Conservation (phyloP, 1,139 yeast genomes). For the Candida glucosophila region DNA sequence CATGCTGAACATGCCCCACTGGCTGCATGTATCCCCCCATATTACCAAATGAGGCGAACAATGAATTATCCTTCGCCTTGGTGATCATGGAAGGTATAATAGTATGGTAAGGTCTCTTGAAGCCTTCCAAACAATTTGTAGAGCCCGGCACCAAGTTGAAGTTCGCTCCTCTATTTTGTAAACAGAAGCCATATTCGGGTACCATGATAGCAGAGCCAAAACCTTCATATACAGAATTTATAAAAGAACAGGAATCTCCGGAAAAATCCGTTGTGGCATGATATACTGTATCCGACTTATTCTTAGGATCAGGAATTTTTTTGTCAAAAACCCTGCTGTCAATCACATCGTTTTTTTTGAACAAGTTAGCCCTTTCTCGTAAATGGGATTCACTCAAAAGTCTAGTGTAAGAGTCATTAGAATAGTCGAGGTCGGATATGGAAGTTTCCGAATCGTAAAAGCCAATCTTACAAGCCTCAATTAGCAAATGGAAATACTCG, state of each 20-base stretch:
- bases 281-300: conserved; percentile 71
- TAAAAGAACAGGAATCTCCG: conserved; percentile 79
- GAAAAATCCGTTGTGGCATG: conserved; percentile 59
- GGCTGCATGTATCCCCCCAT: conserved; percentile 92
- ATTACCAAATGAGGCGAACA: conserved; percentile 70
- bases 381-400: conserved; percentile 38
- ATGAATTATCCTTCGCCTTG: conserved; percentile 16
- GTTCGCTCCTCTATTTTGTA: conserved; percentile 73
- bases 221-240: conserved; percentile 62
- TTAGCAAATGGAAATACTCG: conserved; percentile 60
- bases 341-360: conserved; percentile 29
- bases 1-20: conserved; percentile 77
- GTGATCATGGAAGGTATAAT: conserved; percentile 74
- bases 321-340: conserved; percentile 35
- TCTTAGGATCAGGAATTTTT: conserved; percentile 56
- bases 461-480: conserved; percentile 64
- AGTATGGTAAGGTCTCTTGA: conserved; percentile 75
- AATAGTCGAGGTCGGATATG: conserved; percentile 46
- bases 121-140: conserved; percentile 56
- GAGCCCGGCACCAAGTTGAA: conserved; percentile 55
- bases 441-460: conserved; percentile 73
- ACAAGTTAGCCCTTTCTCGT: conserved; percentile 39
- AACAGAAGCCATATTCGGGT: conserved; percentile 56
- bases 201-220: conserved; percentile 74
- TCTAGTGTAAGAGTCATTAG: conserved; percentile 15